These are phyloP conservation scores for Colletotrichum costaricense DNA, from an alignment of 2,329 filamentous ascomycete genomes.

Conservation along the genomic window DNA sequence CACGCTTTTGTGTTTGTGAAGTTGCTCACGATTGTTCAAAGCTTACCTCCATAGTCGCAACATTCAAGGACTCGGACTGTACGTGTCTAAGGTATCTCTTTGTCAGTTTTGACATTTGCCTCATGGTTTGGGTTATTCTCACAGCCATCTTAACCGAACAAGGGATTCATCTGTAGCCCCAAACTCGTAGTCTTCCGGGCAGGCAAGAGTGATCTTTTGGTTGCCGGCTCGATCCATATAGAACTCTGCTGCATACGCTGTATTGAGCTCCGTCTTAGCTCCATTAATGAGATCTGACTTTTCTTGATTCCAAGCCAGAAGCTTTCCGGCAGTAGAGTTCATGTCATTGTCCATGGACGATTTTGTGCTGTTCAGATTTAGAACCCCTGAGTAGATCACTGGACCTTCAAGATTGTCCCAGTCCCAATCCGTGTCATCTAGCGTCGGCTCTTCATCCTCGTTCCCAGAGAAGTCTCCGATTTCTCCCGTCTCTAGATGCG, in stretches of 20 bases:
- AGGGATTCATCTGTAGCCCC: neutral
- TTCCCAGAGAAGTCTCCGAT: neutral
- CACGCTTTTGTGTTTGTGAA: neutral
- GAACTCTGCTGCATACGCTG: conserved; percentile 12
- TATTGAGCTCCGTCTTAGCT: neutral
- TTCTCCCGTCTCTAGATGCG: neutral
- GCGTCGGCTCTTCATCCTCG: neutral
- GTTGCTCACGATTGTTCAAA: neutral
- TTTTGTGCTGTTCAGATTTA: conserved; percentile 1
- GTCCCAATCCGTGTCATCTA: neutral
- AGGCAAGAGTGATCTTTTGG: conserved; percentile 2
- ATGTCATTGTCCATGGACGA: neutral
- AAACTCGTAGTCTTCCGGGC: neutral
- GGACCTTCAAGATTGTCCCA: neutral
- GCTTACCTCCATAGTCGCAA: neutral
- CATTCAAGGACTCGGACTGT: neutral
- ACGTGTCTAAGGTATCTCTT: neutral
- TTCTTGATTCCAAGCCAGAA: neutral
- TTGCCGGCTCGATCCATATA: conserved; percentile 18
- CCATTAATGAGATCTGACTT: neutral
- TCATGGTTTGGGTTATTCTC: neutral
- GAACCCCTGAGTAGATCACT: neutral
- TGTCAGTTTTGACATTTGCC: neutral
- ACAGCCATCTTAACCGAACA: conserved; percentile 5
- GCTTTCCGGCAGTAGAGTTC: neutral